Base-by-base conservation (phyloP, 331 rosid genomes). In the Phaseolus coccineus region DNA sequence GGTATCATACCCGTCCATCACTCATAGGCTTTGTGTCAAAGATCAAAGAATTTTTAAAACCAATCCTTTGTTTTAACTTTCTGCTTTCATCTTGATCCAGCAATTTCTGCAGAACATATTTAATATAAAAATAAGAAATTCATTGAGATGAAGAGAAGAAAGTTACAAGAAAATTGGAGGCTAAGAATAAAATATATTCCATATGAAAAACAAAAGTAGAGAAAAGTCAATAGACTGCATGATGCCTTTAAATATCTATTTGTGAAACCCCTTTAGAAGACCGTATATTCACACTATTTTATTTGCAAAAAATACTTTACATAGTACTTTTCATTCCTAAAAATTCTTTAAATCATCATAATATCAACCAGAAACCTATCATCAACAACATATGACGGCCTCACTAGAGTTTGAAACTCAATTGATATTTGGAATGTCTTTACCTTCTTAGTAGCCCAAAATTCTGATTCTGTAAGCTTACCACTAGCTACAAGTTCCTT, bases 371-470 rank as follows among this genome's bases (percentile, higher is more conserved):
- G 31, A 78, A 48, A 47, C 24, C 33, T 53, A 47, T n/a, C 63
- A 64, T 42, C 55, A 52, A 40, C 47, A 76, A 40, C 44, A 71
- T 30, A 48, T 46, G 48, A 51, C 47, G 77, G 42, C 10, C 65
- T 44, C 42, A 19, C 35, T 35, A 27, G 48, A 77, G 59, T 48
- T 40, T 77, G 46, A 69, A 72, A 67, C 55, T 74, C 51, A 85
- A 81, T 80, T 57, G 67, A 59, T 66, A 42, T 76, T 61, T 12
- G 48, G 61, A 88, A 63, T 30, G 15, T 48, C 28, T 47, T 63
- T 35, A 86, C 99, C 97, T 93, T 93, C 82, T 97, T 95, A 1
- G 99, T 90, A 51, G 99, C 93, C 99, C 98, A 95, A 84, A 95
- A 95, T 88, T 95, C 99, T 30, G 96, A 87, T 82, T 95, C 99